Percentiles rank a stretch among this genome's conserved stretches.
Conservation (phyloP, 2,329 filamentous ascomycete genomes). For the Aspergillus sp. region DNA sequence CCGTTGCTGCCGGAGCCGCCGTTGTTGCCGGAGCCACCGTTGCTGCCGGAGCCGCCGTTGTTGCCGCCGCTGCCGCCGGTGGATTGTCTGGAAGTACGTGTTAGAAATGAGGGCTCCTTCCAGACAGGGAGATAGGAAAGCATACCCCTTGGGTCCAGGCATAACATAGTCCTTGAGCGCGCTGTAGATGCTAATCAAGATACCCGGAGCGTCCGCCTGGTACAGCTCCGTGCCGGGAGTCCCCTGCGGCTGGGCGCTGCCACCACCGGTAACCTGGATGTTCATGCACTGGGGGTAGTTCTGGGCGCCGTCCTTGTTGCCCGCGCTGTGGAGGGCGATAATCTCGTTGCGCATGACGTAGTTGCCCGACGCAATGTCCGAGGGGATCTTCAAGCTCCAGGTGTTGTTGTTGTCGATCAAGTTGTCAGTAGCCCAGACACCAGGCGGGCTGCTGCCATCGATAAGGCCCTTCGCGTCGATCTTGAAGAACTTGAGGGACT, state of each 20-base stretch:
- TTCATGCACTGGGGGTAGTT: slow-evolving; percentile 53
- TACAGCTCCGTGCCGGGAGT: slow-evolving; percentile 47
- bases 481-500: slow-evolving; percentile 52
- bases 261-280: slow-evolving; percentile 49
- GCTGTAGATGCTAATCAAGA: slow-evolving; percentile 52
- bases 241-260: slow-evolving; percentile 39
- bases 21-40: too few species aligned
- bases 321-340: slow-evolving; percentile 44
- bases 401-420: slow-evolving; percentile 46
- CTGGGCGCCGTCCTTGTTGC: slow-evolving; percentile 38
- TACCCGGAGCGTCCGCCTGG: slow-evolving; percentile 48
- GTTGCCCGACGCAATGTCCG: slow-evolving; percentile 39
- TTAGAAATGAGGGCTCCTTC: too few species aligned
- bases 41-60: too few species aligned
- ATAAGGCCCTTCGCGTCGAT: slow-evolving; percentile 50
- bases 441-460: slow-evolving; percentile 32
- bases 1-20: too few species aligned
- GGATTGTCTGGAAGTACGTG: too few species aligned
- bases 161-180: slow-evolving; percentile 39
- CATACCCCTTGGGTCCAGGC: slow-evolving; percentile 40
- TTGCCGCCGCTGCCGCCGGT: too few species aligned
- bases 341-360: slow-evolving; percentile 49
- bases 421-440: slow-evolving; percentile 48
- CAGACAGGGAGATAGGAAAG: too few species aligned
- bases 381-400: slow-evolving; percentile 41